A percentile compares a stretch with the other conserved stretches of the same genome.
These are phyloP conservation scores for Citrullus mucosospermus DNA, from an alignment of 306 rosid species.

Conservation along the genomic window DNA sequence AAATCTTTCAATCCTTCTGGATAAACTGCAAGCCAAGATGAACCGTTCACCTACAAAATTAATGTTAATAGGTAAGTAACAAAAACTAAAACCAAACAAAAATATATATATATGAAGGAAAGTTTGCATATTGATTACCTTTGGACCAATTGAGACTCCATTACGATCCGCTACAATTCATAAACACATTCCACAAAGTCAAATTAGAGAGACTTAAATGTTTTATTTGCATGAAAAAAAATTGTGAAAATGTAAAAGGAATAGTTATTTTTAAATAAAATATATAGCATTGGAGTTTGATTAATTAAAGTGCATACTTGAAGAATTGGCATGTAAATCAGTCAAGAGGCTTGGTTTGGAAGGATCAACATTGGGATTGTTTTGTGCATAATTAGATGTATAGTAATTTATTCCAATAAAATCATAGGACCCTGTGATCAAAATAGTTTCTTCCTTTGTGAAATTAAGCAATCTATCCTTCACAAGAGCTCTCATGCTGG, in stretches of 20 bases:
- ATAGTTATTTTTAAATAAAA: no score
- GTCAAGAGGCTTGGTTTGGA: slow-evolving; percentile 9
- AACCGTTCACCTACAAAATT: no score
- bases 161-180: background rate
- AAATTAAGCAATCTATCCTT: slow-evolving; percentile 19
- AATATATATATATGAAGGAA: no score
- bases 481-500: slow-evolving; percentile 15
- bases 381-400: slow-evolving; percentile 5
- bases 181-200: no score
- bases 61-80: no score
- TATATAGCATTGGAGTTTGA: no score
- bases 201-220: no score
- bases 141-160: background rate
- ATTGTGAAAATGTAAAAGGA: no score
- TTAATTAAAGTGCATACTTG: background rate
- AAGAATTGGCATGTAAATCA: slow-evolving; percentile 4
- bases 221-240: no score
- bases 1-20: no score
- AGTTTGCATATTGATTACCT: background rate
- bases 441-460: background rate
- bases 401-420: slow-evolving; percentile 9
- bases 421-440: slow-evolving; percentile 17
- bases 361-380: background rate
- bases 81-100: no score
- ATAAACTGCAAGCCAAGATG: no score